Conservation (phyloP, 1,284 basidiomycete species). For the Ceratobasidium sp. region DNA sequence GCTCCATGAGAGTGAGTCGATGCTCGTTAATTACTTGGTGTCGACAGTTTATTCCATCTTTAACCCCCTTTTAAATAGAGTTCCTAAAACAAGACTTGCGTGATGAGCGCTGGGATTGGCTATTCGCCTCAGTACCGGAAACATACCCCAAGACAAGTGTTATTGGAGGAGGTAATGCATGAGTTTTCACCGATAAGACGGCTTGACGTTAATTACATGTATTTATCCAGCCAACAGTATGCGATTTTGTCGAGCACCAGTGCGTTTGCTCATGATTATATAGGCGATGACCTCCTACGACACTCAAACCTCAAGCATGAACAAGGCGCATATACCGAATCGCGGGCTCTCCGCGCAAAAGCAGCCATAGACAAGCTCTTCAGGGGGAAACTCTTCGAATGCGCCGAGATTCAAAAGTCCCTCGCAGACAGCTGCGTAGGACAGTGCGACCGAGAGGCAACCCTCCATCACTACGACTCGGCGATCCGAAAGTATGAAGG, state of each 20-base stretch:
- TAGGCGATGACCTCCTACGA: slow-evolving; percentile 2
- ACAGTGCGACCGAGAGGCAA: slow-evolving; percentile 4
- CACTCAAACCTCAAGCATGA: neutral
- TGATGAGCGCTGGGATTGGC: neutral
- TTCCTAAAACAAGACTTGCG: slow-evolving; percentile 8
- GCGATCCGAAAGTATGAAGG: slow-evolving; percentile 4
- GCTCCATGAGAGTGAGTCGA: slow-evolving; percentile 13
- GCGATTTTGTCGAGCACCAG: neutral
- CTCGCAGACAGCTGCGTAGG: neutral
- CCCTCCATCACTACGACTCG: neutral
- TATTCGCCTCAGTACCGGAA: neutral
- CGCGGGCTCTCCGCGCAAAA: neutral
- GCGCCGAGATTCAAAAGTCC: neutral
- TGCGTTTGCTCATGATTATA: neutral
- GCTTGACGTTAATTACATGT: neutral
- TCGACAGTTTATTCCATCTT: neutral
- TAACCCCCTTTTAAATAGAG: neutral
- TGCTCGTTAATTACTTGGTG: neutral
- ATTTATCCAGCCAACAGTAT: neutral
- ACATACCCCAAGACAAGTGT: neutral
- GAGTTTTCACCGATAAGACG: slow-evolving; percentile 24
- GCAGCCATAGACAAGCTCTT: neutral
- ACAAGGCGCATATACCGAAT: slow-evolving; percentile 10
- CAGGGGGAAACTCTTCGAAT: neutral
- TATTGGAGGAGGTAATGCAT: slow-evolving; percentile 4